Conservation (phyloP, 2,329 filamentous ascomycete genomes). For the Neophaeococcomyces mojaviensis region DNA sequence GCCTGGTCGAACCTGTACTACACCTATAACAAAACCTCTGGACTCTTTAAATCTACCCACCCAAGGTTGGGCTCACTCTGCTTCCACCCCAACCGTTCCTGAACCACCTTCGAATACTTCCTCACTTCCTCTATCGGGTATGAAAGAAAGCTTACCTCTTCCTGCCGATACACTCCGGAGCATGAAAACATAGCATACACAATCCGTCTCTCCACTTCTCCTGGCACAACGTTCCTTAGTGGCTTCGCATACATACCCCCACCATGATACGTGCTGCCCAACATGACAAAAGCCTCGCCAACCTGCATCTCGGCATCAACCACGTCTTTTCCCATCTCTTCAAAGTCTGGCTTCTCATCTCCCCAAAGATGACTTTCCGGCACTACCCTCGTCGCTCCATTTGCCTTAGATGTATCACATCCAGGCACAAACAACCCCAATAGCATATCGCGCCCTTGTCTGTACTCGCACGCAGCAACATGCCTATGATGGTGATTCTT, state of each 20-base stretch:
- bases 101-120: conserved; percentile 31
- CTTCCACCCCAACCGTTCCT: conserved; percentile 34
- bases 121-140: conserved; percentile 34
- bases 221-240: not conserved
- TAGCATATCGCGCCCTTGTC: conserved; percentile 22
- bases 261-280: conserved; percentile 30
- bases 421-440: conserved; percentile 25
- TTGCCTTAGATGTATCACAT: conserved; percentile 22
- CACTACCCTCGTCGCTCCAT: conserved; percentile 28
- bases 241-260: conserved; percentile 24
- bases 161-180: conserved; percentile 31
- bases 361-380: conserved; percentile 26
- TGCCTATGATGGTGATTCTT: conserved; percentile 33
- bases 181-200: conserved; percentile 37
- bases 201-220: conserved; percentile 22
- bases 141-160: conserved; percentile 31
- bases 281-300: conserved; percentile 33
- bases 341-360: conserved; percentile 12
- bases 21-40: conserved; percentile 27
- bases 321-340: conserved; percentile 11
- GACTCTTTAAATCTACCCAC: conserved; percentile 35
- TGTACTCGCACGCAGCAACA: conserved; percentile 5
- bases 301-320: conserved; percentile 27
- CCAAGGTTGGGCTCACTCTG: conserved; percentile 35
- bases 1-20: too few species aligned